Base-by-base conservation (phyloP, 805 yeast species). In the Candida caryicola region DNA sequence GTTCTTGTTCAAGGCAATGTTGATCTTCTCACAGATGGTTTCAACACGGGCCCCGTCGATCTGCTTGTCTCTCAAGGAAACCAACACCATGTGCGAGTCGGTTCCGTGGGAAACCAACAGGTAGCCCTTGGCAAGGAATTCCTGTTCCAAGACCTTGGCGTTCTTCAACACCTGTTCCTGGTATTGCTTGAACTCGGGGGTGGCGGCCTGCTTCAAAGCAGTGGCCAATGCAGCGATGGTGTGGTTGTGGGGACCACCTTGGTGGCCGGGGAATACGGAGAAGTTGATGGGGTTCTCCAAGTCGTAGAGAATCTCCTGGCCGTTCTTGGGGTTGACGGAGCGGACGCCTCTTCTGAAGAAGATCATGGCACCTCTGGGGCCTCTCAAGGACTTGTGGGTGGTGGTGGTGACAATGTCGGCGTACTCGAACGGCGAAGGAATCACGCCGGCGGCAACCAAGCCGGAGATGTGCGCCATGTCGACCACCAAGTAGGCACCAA, bases 391-490 rank as follows among this genome's bases (percentile, higher is more conserved):
- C 71, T 91, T 91, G 74, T 91, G 99, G 28, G 97, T 89, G 38
- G 99, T 91, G 47, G 98, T 91, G 47, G 99, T 91, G 60, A 91
- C 98, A 53, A 91, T 86, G 69, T 91, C 99, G 40, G 96, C 85
- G 66, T 83, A 79, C 57, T 82, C 83, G 70, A 91, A 91, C 42
- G 99, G 99, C 28, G 95, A 85, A 53, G 86, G 89, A 31, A 86
- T 83, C 40, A 89, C 96, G 49, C 90, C 93, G 34, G 97, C 96
- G 40, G 99, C 91, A 37, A 91, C 85, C 47, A 91, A 74, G 51
- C 99, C 99, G 17, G 97, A 87, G 47, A 89, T 91, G 65, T 91
- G 99, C 23, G 99, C 96, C 98, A 91, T 91, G 63, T 91, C 99
- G 40, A 87, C 82, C 66, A 91, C 69, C 46, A 91, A 72, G 65